These are phyloP conservation scores for Acaromyces ingoldii DNA, from an alignment of 1,284 basidiomycete genomes.

Conservation along the genomic window DNA sequence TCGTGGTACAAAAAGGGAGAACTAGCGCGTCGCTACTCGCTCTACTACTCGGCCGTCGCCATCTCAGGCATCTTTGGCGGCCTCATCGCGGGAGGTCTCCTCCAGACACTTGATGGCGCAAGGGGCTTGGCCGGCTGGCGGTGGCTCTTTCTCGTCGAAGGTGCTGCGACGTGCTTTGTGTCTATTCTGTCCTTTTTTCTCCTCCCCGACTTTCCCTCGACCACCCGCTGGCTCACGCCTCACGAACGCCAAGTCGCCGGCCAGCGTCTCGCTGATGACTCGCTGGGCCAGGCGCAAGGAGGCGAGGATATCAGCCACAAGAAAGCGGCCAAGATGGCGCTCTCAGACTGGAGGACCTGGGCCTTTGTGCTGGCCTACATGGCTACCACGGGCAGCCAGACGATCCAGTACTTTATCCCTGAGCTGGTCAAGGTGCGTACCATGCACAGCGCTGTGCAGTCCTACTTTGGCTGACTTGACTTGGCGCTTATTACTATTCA, in stretches of 20 bases:
- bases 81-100: constrained; percentile 8
- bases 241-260: constrained; percentile 12
- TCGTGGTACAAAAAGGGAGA: constrained; percentile 54
- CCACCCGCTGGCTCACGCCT: constrained; percentile 19
- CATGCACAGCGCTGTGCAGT: background rate
- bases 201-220: constrained; percentile 20
- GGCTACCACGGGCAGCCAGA: constrained; percentile 43
- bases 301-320: constrained; percentile 38
- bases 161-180: constrained; percentile 12
- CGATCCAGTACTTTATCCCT: constrained; percentile 37
- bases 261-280: constrained; percentile 12
- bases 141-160: constrained; percentile 25
- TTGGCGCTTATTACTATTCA: background rate
- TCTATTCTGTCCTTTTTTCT: constrained; percentile 12
- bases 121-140: constrained; percentile 12
- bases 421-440: constrained; percentile 15
- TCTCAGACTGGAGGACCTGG: constrained; percentile 52
- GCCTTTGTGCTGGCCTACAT: constrained; percentile 51
- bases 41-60: constrained; percentile 54
- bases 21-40: constrained; percentile 53
- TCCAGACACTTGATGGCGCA: constrained; percentile 6
- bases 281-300: constrained; percentile 8
- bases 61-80: constrained; percentile 20
- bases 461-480: background rate
- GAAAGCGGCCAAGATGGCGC: constrained; percentile 51